A percentile compares a stretch with the other conserved stretches of the same genome.
Evolutionary conservation across 305 asterid species (phyloP).

Genomic region (Fraxinus sp.): DNA sequence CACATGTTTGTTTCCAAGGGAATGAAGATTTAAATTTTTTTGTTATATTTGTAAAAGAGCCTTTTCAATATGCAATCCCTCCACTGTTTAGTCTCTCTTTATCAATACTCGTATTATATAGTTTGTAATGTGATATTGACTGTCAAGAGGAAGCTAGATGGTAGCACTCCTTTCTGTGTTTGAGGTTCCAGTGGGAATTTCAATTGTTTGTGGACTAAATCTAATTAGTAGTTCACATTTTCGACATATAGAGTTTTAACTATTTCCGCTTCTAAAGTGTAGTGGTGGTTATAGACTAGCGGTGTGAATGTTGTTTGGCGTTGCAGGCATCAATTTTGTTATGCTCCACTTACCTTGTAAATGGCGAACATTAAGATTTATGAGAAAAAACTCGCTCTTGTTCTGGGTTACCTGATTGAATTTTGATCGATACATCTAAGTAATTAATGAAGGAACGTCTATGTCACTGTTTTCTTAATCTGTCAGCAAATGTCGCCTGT

Average conservation of each 20-base stretch:
- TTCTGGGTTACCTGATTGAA: not conserved
- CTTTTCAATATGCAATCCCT: not conserved
- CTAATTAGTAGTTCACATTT: not conserved
- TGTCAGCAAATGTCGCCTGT: not conserved
- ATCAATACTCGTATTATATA: too few relatives aligned
- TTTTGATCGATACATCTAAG: not conserved
- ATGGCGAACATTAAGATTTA: not conserved
- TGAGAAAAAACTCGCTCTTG: not conserved
- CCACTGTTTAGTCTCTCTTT: not conserved
- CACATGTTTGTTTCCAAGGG: slow-evolving; percentile 63
- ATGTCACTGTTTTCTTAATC: not conserved
- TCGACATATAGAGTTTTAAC: not conserved
- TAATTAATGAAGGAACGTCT: not conserved
- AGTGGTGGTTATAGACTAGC: not conserved
- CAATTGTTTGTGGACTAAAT: not conserved
- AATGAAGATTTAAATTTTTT: slow-evolving; percentile 7
- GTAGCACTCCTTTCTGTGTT: not conserved
- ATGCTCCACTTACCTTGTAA: not conserved
- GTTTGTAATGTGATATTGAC: not conserved
- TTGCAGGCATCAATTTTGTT: not conserved
- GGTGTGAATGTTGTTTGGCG: not conserved
- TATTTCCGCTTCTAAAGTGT: not conserved
- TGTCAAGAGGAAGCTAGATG: not conserved
- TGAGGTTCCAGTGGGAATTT: not conserved
- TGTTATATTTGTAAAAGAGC: not conserved